These are phyloP conservation scores for Pogostemon cablin DNA, from an alignment of 257 asterid species.

Conservation along the genomic window DNA sequence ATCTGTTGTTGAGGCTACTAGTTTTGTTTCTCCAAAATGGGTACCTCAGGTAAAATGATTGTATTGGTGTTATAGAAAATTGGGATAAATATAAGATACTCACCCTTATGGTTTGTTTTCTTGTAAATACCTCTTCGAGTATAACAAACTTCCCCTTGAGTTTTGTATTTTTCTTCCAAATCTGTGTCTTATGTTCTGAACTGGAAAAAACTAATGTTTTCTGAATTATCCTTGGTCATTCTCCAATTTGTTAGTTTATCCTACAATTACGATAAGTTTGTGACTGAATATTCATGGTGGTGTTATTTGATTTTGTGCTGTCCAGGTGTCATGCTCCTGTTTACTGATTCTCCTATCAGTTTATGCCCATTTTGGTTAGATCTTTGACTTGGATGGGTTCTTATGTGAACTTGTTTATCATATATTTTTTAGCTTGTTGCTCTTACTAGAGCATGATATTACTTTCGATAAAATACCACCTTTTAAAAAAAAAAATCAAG, in stretches of 20 bases:
- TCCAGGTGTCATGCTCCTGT: not conserved
- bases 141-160: too few relatives aligned
- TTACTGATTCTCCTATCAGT: not conserved
- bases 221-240: not conserved
- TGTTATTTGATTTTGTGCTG: not conserved
- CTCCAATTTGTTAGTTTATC: not conserved
- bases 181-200: too few relatives aligned
- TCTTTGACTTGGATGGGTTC: too few relatives aligned
- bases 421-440: too few relatives aligned
- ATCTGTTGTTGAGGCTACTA: constrained; percentile 85
- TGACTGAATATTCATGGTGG: too few relatives aligned
- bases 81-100: constrained; percentile 1
- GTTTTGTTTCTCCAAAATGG: constrained; percentile 97
- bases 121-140: not conserved
- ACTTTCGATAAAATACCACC: too few relatives aligned
- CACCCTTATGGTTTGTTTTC: not conserved
- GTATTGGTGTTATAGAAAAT: not conserved
- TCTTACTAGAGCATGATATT: too few relatives aligned
- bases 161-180: too few relatives aligned
- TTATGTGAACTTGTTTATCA: too few relatives aligned
- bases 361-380: too few relatives aligned
- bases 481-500: not conserved
- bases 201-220: not conserved
- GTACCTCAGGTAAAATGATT: constrained; percentile 73
- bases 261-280: not conserved